phyloP scores from a whole-genome alignment of 169 alveolate genomes.

The Plasmodium fragile region DNA sequence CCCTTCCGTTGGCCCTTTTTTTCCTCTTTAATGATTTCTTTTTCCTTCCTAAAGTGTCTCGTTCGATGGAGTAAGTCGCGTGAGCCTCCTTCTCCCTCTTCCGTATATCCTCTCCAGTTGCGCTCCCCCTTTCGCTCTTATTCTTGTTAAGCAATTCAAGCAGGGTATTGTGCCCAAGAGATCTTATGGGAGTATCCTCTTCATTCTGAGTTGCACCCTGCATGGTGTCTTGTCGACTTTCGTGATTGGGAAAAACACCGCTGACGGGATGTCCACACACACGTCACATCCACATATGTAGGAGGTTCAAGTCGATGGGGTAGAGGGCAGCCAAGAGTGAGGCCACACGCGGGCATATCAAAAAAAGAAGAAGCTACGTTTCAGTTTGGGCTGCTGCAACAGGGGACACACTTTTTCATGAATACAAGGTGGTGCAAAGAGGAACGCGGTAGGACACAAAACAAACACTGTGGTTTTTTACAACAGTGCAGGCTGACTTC shows the following conservation, averaged over 20 bases:
- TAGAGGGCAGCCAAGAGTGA: not conserved
- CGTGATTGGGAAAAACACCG: not conserved
- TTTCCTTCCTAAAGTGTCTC: not conserved
- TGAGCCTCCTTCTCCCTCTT: not conserved
- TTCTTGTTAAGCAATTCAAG: slow-evolving; percentile 16
- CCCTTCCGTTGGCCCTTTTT: not conserved
- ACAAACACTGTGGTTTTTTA: not conserved
- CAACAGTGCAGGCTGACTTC: not conserved
- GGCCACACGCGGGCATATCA: not conserved
- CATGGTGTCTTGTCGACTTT: not conserved
- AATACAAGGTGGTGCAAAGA: not conserved
- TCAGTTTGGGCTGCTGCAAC: not conserved
- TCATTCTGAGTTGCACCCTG: not conserved
- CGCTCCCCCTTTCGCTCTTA: not conserved
- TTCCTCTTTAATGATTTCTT: not conserved
- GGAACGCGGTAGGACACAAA: not conserved
- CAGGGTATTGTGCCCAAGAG: slow-evolving; percentile 40
- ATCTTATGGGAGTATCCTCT: not conserved
- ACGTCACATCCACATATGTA: too few species aligned
- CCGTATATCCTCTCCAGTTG: not conserved
- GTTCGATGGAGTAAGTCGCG: not conserved
- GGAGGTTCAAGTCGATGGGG: too few species aligned
- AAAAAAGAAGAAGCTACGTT: not conserved
- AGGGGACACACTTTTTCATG: not conserved
- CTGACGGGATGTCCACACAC: not conserved